A percentile compares a stretch with the other conserved stretches of the same genome.
phyloP scores from a whole-genome alignment of 345 rosid species.

The Rhizophora mangle region DNA sequence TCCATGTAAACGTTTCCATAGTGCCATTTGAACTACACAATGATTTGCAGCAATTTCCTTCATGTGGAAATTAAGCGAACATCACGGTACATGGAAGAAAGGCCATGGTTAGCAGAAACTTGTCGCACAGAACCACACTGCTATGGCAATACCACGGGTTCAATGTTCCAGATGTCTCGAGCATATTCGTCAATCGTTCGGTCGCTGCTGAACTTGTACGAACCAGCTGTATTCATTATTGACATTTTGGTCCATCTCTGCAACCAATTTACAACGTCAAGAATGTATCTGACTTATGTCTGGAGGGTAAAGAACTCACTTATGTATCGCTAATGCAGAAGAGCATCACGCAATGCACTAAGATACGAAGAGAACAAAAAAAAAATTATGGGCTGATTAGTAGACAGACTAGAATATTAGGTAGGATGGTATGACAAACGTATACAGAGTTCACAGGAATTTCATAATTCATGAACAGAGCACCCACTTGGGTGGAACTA shows the following conservation, averaged over 20 bases:
- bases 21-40: not conserved
- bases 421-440: too few relatives aligned
- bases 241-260: constrained; percentile 87
- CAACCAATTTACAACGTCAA: constrained; percentile 9
- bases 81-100: not conserved
- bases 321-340: too few relatives aligned
- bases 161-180: constrained; percentile 63
- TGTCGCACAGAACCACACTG: not conserved
- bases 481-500: too few relatives aligned
- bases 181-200: constrained; percentile 80
- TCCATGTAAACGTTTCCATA: not conserved
- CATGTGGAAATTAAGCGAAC: not conserved
- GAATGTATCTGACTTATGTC: not conserved
- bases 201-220: constrained; percentile 85
- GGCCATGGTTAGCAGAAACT: not conserved
- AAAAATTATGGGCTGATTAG: too few relatives aligned
- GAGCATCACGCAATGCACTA: too few relatives aligned
- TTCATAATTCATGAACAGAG: too few relatives aligned
- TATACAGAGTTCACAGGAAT: too few relatives aligned
- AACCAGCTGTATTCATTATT: constrained; percentile 76
- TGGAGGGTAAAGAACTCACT: too few relatives aligned
- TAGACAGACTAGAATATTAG: too few relatives aligned
- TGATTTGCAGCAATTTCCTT: constrained; percentile 6
- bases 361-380: too few relatives aligned
- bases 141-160: constrained; percentile 41